Conservation (phyloP, 176 grass and related monocot genomes). For the Hsuehochloa calcarea region DNA sequence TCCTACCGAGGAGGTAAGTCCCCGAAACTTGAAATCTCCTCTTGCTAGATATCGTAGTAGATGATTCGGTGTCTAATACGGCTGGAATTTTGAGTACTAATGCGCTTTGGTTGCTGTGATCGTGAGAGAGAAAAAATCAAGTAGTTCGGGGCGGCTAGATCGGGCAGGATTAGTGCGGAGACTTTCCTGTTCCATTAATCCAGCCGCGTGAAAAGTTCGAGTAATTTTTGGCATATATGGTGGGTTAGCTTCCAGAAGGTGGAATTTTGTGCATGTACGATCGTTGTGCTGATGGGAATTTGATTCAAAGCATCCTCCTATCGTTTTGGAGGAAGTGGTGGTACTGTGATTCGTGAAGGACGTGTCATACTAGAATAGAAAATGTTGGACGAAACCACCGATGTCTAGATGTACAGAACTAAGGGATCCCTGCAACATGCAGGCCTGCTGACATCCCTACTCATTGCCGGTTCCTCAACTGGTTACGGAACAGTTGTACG, state of each 20-base stretch:
- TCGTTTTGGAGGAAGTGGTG: neutral
- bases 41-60: neutral
- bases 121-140: neutral
- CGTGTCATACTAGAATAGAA: neutral
- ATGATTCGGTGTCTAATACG: neutral
- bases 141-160: conserved; percentile 13
- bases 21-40: neutral
- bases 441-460: neutral
- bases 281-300: neutral
- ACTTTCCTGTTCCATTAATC: neutral
- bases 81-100: neutral
- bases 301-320: neutral
- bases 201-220: neutral
- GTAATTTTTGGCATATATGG: neutral
- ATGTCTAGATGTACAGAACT: neutral
- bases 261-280: conserved; percentile 9
- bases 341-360: conserved; percentile 10
- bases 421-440: neutral
- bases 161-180: conserved; percentile 10
- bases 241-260: conserved; percentile 22
- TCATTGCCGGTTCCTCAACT: neutral
- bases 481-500: neutral
- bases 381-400: neutral
- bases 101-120: neutral
- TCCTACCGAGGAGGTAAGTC: conserved; percentile 29